Base-by-base conservation (phyloP, 192 early-diverging fungal species). In the Coemansia sp. region DNA sequence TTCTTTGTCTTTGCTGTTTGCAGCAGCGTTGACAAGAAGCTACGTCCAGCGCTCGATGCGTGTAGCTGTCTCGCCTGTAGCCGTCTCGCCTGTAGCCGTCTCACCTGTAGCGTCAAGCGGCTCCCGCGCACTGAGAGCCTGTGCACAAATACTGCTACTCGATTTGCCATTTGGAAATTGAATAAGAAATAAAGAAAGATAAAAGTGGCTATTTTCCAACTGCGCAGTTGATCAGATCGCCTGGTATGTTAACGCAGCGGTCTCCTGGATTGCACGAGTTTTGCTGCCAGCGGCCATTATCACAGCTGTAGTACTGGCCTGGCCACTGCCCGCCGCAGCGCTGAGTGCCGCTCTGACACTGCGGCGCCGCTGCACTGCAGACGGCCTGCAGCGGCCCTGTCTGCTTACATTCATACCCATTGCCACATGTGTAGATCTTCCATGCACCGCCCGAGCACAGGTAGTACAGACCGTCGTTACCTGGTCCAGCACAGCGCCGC, bases 161-260 rank as follows among this genome's bases (percentile, higher is more conserved):
- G 24, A 55, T 29, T 32, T 25, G 29, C 41, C 41, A 43, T 43
- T 43, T 11, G 15, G 10, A 15, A 43, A 15, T 15, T 15, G 41
- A 37, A 37, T 29, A 24, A 68, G 7, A 39, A 35, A 35, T 25
- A 56, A 35, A 38, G 19, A 29, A 32, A 52, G 23, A 22, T 27
- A 58, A n/a, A 50, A 47, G 17, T 45, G 39, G 27, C 37, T 37
- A 52, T 35, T 24, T 24, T 69, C 55, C 27, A 17, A 79, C 76
- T 29, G 64, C 67, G 54, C 76, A 79, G 64, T 79, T 79, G 61
- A 79, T 62, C 17, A 45, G 41, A 23, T 50, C 48, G 27, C 65
- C 76, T 11, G 76, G 76, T 21, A 79, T 73, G 47, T 79, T 67
- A 22, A 79, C 63, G 68, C 76, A 79, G 43, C 67, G 63, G 41